Conservation (phyloP, 129 eudicot species). For the Flaveria ramosissima region DNA sequence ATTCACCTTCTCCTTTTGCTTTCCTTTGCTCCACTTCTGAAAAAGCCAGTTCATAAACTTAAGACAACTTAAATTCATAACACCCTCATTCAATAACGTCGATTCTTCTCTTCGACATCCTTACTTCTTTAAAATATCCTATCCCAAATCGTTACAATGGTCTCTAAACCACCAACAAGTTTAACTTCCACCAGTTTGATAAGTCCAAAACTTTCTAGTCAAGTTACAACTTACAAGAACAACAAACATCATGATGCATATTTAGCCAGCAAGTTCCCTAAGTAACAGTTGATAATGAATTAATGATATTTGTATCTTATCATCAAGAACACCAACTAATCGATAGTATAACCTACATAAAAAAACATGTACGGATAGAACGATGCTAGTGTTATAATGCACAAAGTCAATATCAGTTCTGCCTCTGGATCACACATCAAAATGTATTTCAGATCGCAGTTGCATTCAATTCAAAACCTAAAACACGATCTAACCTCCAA, state of each 20-base stretch:
- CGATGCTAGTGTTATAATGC: neutral
- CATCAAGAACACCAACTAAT: neutral
- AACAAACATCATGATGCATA: neutral
- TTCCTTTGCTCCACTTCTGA: conserved; percentile 99
- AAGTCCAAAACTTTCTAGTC: neutral
- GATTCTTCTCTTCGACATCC: neutral
- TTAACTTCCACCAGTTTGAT: neutral
- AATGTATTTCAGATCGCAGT: neutral
- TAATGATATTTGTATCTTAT: neutral
- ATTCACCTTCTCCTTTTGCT: conserved; percentile 99
- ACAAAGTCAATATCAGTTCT: neutral
- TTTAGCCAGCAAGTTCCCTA: neutral
- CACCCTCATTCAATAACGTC: neutral
- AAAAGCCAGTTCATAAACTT: conserved; percentile 75
- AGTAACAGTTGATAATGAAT: neutral
- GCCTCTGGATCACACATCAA: neutral
- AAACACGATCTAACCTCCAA: neutral
- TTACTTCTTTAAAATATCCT: neutral
- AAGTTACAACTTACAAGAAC: neutral
- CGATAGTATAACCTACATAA: neutral
- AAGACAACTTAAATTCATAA: neutral
- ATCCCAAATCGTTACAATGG: neutral
- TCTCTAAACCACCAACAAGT: neutral
- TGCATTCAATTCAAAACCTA: neutral
- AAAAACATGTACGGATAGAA: neutral